Conservation (phyloP, 2,329 filamentous ascomycete species). For the Colletotrichum agaves region DNA sequence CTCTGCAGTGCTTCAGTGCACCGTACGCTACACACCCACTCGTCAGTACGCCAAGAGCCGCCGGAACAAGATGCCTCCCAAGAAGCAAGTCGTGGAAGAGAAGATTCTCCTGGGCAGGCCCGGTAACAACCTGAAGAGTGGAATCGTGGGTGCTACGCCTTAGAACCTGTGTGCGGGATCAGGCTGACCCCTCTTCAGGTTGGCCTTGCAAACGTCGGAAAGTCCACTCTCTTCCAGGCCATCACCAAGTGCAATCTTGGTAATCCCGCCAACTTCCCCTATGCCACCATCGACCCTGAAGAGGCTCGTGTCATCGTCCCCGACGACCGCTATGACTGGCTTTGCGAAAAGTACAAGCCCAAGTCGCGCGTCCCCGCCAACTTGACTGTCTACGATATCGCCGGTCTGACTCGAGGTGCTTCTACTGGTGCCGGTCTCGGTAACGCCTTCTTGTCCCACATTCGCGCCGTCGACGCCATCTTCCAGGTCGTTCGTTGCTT, state of each 20-base stretch:
- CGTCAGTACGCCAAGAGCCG: slow-evolving; percentile 69
- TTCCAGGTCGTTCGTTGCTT: slow-evolving; percentile 98
- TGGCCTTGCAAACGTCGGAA: slow-evolving; percentile 98
- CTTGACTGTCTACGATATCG: slow-evolving; percentile 98
- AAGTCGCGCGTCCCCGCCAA: slow-evolving; percentile 98
- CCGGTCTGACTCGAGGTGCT: slow-evolving; percentile 92
- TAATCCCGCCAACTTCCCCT: slow-evolving; percentile 99
- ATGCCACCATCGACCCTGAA: slow-evolving; percentile 98
- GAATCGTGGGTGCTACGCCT: slow-evolving; percentile 77
- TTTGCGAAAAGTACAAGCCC: slow-evolving; percentile 95
- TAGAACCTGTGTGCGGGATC: slow-evolving; percentile 51
- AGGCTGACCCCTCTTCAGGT: slow-evolving; percentile 68
- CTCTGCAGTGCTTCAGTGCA: slow-evolving; percentile 64
- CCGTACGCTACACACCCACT: slow-evolving; percentile 58
- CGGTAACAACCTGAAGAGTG: slow-evolving; percentile 98
- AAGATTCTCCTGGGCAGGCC: slow-evolving; percentile 96
- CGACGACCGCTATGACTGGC: slow-evolving; percentile 95
- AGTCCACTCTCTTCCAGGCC: slow-evolving; percentile 99
- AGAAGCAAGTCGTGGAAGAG: slow-evolving; percentile 91
- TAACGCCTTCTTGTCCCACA: slow-evolving; percentile 98
- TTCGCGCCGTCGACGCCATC: slow-evolving; percentile 96
- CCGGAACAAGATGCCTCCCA: slow-evolving; percentile 88
- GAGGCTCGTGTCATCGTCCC: slow-evolving; percentile 97
- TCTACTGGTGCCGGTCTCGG: slow-evolving; percentile 98
- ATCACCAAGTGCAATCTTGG: slow-evolving; percentile 98